Evolutionary conservation across 2,329 filamentous ascomycete genomes (phyloP).

Genomic region (Keithomyces neogunnii): DNA sequence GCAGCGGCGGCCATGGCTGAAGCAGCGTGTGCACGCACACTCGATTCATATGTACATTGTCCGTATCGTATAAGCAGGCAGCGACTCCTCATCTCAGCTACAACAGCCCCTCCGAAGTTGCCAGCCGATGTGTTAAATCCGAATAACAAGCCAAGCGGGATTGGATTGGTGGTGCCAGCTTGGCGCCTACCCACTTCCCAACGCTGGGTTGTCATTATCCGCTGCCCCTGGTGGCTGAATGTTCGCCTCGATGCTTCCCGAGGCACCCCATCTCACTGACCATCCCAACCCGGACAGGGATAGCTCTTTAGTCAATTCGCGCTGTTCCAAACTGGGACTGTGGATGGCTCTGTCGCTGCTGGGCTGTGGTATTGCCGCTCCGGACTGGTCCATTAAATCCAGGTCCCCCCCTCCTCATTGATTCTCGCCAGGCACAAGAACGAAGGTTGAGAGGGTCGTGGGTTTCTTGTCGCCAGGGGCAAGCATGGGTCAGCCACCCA

Average conservation of each 20-base stretch:
- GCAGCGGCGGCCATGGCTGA: too few relatives aligned
- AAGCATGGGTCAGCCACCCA: neutral
- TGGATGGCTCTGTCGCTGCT: neutral
- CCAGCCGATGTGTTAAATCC: too few relatives aligned
- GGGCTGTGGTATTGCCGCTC: neutral
- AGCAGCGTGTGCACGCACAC: too few relatives aligned
- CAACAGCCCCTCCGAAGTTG: too few relatives aligned
- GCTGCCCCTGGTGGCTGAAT: conserved; percentile 2
- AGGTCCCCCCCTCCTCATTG: neutral
- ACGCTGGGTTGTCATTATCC: neutral
- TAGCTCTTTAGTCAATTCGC: neutral
- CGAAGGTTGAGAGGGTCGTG: neutral
- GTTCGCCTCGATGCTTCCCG: conserved; percentile 4
- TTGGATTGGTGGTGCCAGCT: neutral
- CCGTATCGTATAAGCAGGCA: too few relatives aligned
- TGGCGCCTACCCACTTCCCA: neutral
- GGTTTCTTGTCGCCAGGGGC: neutral
- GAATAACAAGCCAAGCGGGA: neutral
- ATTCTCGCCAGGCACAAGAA: conserved; percentile 5
- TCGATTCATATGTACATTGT: too few relatives aligned
- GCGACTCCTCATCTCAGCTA: too few relatives aligned
- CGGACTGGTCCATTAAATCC: too few relatives aligned
- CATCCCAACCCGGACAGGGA: neutral
- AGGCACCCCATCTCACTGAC: neutral
- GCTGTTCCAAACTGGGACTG: neutral